phyloP scores from a whole-genome alignment of 2,329 filamentous ascomycete genomes.

The Diplodia sapinea region DNA sequence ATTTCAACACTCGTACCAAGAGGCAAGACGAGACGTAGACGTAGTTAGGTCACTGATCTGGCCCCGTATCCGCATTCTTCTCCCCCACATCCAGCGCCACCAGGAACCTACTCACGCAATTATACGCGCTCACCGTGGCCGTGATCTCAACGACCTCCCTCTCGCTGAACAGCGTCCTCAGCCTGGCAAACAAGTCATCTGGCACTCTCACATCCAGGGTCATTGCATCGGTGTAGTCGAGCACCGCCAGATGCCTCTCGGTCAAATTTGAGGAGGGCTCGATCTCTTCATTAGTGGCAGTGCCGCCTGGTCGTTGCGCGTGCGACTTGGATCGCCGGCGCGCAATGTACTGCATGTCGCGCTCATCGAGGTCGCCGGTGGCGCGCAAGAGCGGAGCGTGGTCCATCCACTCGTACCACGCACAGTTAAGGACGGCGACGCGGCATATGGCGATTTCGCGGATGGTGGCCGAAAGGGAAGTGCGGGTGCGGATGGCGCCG shows the following conservation, averaged over 20 bases:
- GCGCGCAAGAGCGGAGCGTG: slow-evolving; percentile 71
- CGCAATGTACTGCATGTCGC: slow-evolving; percentile 41
- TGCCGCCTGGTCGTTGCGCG: slow-evolving; percentile 26
- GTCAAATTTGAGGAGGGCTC: slow-evolving; percentile 50
- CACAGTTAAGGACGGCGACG: slow-evolving; percentile 78
- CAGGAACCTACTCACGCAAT: slow-evolving; percentile 82
- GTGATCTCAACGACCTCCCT: slow-evolving; percentile 82
- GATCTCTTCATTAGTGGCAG: neutral
- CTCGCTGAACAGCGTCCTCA: slow-evolving; percentile 69
- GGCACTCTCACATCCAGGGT: slow-evolving; percentile 73
- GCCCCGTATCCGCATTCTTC: slow-evolving; percentile 41
- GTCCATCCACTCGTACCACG: slow-evolving; percentile 85
- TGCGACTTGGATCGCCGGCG: neutral
- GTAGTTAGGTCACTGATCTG: neutral
- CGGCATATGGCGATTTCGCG: slow-evolving; percentile 82
- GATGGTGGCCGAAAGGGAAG: slow-evolving; percentile 57
- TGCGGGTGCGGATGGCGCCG: slow-evolving; percentile 61
- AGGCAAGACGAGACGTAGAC: neutral
- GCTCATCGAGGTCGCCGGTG: slow-evolving; percentile 65
- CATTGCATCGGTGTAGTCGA: slow-evolving; percentile 83
- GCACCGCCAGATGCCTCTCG: slow-evolving; percentile 69
- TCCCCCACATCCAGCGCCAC: slow-evolving; percentile 74
- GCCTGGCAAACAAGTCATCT: slow-evolving; percentile 68
- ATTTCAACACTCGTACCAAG: neutral
- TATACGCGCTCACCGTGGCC: slow-evolving; percentile 78